A percentile compares a stretch with the other conserved stretches of the same genome.
phyloP scores from a whole-genome alignment of 169 alveolate species.

The Plasmodium falciparum region DNA sequence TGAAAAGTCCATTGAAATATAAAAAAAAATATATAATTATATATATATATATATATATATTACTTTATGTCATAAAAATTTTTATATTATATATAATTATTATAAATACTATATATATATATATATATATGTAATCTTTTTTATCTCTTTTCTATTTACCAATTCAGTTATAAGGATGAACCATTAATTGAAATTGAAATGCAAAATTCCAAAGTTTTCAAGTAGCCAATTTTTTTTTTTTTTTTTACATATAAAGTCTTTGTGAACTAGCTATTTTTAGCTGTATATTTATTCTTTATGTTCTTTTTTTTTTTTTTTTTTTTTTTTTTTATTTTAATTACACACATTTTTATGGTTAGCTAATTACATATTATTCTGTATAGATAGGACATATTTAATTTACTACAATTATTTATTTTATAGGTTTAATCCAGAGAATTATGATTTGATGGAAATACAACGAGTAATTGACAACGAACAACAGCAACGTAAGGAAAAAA shows the following conservation, averaged over 20 bases:
- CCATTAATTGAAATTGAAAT: slow-evolving; percentile 74
- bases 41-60: background rate
- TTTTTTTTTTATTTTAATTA: background rate
- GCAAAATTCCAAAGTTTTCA: slow-evolving; percentile 69
- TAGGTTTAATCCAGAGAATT: slow-evolving; percentile 71
- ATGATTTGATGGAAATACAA: slow-evolving; percentile 68
- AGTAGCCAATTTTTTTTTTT: slow-evolving; percentile 27
- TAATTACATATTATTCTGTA: background rate
- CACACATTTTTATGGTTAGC: background rate
- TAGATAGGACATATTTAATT: too few relatives aligned
- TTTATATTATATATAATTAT: background rate
- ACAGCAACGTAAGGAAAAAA: slow-evolving; percentile 32
- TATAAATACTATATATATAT: background rate
- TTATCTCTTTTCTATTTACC: slow-evolving; percentile 2
- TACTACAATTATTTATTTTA: background rate
- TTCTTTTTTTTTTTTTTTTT: slow-evolving; percentile 3
- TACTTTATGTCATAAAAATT: background rate
- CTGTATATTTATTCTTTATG: background rate
- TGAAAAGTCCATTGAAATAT: background rate
- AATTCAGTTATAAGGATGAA: slow-evolving; percentile 64
- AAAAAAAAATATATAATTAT: background rate
- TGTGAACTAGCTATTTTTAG: background rate
- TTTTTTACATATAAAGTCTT: background rate
- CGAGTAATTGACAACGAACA: slow-evolving; percentile 63
- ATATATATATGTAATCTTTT: background rate